phyloP scores from a whole-genome alignment of 225 moss, liverwort and hornwort species.

The Physcomitrellopsis africana region DNA sequence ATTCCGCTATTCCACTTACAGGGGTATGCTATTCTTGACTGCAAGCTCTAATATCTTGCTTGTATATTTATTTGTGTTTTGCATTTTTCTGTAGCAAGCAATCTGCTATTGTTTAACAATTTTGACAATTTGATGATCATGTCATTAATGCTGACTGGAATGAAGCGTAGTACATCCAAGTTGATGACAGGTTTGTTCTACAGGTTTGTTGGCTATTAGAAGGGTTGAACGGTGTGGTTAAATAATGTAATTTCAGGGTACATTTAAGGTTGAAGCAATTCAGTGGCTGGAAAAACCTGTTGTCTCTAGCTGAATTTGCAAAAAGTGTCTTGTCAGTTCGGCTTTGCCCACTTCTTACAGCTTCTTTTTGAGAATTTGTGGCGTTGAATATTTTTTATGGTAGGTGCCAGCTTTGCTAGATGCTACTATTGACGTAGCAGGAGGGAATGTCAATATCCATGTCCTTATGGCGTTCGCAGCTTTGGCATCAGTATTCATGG shows the following conservation, averaged over 20 bases:
- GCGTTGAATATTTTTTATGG: conserved; percentile 18
- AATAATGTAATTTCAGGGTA: conserved; percentile 3
- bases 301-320: background rate
- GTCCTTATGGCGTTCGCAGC: conserved; percentile 99
- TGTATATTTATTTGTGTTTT: conserved; percentile 1
- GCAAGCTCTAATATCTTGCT: background rate
- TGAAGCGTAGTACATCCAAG: background rate
- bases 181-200: conserved; percentile 16
- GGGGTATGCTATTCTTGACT: conserved; percentile 59
- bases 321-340: conserved; percentile 9
- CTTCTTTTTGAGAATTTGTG: conserved; percentile 4
- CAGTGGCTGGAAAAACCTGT: background rate
- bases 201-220: conserved; percentile 14
- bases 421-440: conserved; percentile 87
- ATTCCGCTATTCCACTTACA: conserved; percentile 88
- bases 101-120: conserved; percentile 11
- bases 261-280: background rate
- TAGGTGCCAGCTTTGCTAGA: conserved; percentile 95
- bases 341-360: conserved; percentile 10
- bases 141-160: conserved; percentile 10
- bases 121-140: conserved; percentile 8
- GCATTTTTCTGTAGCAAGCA: background rate
- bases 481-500: conserved; percentile 92
- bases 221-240: background rate
- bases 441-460: conserved; percentile 92